These are phyloP conservation scores for Hibiscus syriacus DNA, from an alignment of 345 rosid genomes.

Conservation along the genomic window DNA sequence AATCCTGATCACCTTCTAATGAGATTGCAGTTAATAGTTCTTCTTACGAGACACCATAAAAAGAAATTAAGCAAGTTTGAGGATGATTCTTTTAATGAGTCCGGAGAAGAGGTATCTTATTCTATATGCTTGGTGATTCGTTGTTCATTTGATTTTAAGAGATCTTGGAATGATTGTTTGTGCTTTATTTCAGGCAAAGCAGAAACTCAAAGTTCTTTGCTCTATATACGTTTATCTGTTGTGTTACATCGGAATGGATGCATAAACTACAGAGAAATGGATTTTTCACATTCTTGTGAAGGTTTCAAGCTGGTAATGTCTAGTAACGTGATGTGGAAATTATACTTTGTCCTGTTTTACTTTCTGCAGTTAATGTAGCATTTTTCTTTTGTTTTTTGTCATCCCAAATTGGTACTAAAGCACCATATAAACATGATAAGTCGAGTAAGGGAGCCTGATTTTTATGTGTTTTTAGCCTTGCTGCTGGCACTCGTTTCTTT, in stretches of 20 bases:
- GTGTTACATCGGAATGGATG: constrained; percentile 36
- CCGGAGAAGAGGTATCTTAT: constrained; percentile 37
- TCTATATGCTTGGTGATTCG: neutral
- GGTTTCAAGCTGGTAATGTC: constrained; percentile 46
- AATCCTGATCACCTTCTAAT: constrained; percentile 14
- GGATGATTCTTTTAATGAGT: constrained; percentile 26
- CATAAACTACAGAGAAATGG: constrained; percentile 28
- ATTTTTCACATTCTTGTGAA: constrained; percentile 26
- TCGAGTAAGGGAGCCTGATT: neutral
- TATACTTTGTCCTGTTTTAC: neutral
- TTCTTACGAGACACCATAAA: constrained; percentile 58
- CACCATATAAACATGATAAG: neutral
- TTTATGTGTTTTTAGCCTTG: neutral
- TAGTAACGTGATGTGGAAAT: neutral
- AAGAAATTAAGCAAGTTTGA: constrained; percentile 52
- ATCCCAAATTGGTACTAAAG: neutral
- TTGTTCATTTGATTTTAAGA: constrained; percentile 2
- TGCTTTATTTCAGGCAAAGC: constrained; percentile 30
- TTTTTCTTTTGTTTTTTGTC: neutral
- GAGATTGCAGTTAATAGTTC: constrained; percentile 46
- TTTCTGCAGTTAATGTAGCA: neutral
- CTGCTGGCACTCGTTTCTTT: neutral
- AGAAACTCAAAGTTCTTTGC: constrained; percentile 42
- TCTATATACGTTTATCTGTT: constrained; percentile 39
- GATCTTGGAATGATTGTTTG: neutral